Evolutionary conservation across 495 filamentous ascomycete genomes (phyloP), one percentile per base, ranked within the genome.

Genomic region (Neurospora sp.): DNA sequence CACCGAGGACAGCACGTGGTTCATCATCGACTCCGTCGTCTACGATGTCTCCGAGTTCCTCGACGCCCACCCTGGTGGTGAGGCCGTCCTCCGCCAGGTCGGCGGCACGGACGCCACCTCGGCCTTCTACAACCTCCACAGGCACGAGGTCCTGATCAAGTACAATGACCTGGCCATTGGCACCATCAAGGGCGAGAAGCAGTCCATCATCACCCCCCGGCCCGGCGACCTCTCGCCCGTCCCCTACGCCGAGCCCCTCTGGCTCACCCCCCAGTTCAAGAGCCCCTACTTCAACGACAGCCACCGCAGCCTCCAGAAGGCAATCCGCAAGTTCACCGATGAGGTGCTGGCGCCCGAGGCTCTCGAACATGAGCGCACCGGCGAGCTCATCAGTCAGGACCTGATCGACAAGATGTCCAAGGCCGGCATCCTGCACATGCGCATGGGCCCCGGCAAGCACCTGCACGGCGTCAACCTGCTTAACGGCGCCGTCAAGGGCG

Each of bases 21-120:
- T 94, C 76, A 90, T 98, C 77, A 89, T 98, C 76, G 94, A 98
- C 84, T 89, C 91, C 72, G 92, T 92, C 75, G 93, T 95, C 75
- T 98, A 97, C 85, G 94, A 98, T 82, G 91, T 96, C 61, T 92
- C 92, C 59, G 94, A 96, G 71, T 97, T 98, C 82, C 84, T 95
- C 71, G 93, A 94, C 84, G 94, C 94, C 72, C 94, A 98, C 78
- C 94, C 94, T 22, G 94, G 94, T 75, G 93, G 93, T 77, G 88
- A 90, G 75, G 88, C 91, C 70, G 93, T 96, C 53, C 90, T 97
- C 40, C 87, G 92, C 61, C 94, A 94, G 82, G 91, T 94, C 69
- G 93, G 91, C 48, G 93, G 93, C 80, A 87, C 87, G 77, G 93
- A 97, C 82, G 93, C 93, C 40, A 97, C 94, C 70, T 86, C 89